Conservation (phyloP, 768 basidiomycete species). For the Ramaria sp. region DNA sequence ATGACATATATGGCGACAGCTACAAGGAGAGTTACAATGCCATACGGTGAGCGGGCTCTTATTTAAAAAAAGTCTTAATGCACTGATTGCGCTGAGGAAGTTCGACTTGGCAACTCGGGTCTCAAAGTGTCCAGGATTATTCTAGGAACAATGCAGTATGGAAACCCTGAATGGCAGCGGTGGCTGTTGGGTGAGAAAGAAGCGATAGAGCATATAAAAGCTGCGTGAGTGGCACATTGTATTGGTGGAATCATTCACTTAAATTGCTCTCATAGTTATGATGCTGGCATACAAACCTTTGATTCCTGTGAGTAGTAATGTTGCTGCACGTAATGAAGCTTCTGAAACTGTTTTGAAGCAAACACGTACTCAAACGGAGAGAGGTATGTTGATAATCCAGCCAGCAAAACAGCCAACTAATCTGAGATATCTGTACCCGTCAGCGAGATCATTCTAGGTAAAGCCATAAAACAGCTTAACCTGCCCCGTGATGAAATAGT, state of each 20-base stretch:
- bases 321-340: too few species aligned
- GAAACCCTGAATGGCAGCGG: slow-evolving; percentile 14
- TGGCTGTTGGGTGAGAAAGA: slow-evolving; percentile 31
- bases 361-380: slow-evolving; percentile 56
- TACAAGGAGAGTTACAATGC: too few species aligned
- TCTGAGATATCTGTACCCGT: background rate
- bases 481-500: slow-evolving; percentile 70
- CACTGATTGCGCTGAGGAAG: too few species aligned
- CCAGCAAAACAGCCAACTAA: too few species aligned
- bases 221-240: slow-evolving; percentile 13
- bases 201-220: slow-evolving; percentile 28
- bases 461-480: slow-evolving; percentile 54
- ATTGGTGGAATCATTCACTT: background rate
- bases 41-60: too few species aligned
- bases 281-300: slow-evolving; percentile 52
- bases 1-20: too few species aligned
- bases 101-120: slow-evolving; percentile 18
- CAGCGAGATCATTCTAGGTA: slow-evolving; percentile 55
- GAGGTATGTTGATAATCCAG: too few species aligned
- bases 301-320: slow-evolving; percentile 39
- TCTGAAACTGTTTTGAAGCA: slow-evolving; percentile 1
- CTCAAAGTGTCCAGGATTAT: slow-evolving; percentile 32
- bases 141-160: slow-evolving; percentile 26
- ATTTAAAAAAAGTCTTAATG: too few species aligned
- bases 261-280: slow-evolving; percentile 27